Percentiles rank a stretch among this genome's conserved stretches.
These are phyloP conservation scores for Diaporthe sp. DNA, from an alignment of 2,329 filamentous ascomycete genomes.

Conservation along the genomic window DNA sequence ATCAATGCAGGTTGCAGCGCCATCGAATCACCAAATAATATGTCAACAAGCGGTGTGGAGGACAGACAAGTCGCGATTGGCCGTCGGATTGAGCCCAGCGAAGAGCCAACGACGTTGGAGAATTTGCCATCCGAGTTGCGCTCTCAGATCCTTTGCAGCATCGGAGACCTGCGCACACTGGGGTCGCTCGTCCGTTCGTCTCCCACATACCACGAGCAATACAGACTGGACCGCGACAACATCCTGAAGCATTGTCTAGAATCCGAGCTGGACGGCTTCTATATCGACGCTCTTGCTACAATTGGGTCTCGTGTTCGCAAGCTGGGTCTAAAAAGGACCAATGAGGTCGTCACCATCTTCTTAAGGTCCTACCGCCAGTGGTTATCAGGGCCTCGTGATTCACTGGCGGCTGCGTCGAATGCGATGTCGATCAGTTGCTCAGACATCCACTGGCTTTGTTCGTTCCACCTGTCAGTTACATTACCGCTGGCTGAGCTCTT, in stretches of 20 bases:
- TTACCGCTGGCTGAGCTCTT: neutral
- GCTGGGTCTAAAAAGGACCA: neutral
- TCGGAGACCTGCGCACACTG: neutral
- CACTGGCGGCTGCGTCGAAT: neutral
- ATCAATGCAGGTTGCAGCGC: neutral
- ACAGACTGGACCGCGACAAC: neutral
- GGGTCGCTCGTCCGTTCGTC: conserved; percentile 11
- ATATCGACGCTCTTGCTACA: neutral
- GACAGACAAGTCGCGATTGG: neutral
- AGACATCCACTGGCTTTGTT: neutral
- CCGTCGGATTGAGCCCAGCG: neutral
- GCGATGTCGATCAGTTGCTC: neutral
- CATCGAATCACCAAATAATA: neutral
- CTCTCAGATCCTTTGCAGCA: neutral
- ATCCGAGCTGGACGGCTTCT: neutral
- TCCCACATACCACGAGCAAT: conserved; percentile 7
- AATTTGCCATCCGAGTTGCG: neutral
- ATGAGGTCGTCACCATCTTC: neutral
- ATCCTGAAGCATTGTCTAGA: neutral
- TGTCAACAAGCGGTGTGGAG: neutral
- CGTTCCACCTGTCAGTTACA: neutral
- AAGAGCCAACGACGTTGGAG: neutral
- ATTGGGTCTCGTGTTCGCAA: neutral
- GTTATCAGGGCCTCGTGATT: neutral
- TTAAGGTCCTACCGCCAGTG: neutral